These are phyloP conservation scores for Beauveria sp. DNA, from an alignment of 2,329 filamentous ascomycete species.

Conservation along the genomic window DNA sequence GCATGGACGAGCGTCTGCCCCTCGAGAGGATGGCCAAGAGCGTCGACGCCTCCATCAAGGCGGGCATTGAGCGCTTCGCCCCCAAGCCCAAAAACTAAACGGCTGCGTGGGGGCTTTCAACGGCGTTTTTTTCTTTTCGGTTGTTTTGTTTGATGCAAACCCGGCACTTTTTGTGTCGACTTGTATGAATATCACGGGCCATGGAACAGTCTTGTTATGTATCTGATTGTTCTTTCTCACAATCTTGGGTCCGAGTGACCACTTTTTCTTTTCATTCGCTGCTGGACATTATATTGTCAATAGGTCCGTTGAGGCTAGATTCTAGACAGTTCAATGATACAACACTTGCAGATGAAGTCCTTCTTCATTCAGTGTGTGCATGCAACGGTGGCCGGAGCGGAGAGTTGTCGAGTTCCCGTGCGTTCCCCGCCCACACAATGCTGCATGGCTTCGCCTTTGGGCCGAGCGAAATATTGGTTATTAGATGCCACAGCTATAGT, in stretches of 20 bases:
- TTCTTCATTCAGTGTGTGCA: background rate
- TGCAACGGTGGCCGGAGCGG: background rate
- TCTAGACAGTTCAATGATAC: background rate
- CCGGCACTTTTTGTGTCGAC: background rate
- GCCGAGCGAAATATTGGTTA: no score
- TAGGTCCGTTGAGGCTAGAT: slow-evolving; percentile 6
- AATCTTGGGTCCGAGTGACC: background rate
- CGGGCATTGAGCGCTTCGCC: slow-evolving; percentile 33
- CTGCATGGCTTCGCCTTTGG: background rate
- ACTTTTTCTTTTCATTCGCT: background rate
- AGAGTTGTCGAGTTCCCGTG: background rate
- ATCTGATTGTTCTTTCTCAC: background rate
- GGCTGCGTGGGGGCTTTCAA: background rate
- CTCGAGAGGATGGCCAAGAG: slow-evolving; percentile 43
- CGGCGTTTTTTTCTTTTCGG: background rate
- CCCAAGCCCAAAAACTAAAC: slow-evolving; percentile 17
- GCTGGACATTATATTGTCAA: background rate
- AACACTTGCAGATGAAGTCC: background rate
- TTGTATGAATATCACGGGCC: background rate
- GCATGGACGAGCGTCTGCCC: slow-evolving; percentile 39
- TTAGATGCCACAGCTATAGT: no score
- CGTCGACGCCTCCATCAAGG: slow-evolving; percentile 40
- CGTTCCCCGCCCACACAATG: background rate
- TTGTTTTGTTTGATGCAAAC: background rate
- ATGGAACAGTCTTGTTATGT: background rate